Base-by-base conservation (phyloP, 768 basidiomycete species). In the Russula brevipes region DNA sequence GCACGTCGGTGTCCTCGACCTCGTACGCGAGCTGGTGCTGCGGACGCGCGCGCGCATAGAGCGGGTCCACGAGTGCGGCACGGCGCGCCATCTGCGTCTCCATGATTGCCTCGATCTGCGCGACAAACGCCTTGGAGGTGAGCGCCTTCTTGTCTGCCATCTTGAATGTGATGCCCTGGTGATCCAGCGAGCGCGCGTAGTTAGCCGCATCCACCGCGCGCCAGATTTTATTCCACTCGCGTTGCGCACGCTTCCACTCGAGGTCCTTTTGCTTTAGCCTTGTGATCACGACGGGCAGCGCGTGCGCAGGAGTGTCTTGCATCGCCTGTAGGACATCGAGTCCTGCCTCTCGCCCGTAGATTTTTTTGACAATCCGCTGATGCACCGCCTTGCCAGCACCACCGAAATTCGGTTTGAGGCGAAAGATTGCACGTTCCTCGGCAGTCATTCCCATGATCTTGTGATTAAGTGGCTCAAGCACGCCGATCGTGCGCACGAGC, bases 191-290 rank as follows among this genome's bases (percentile, higher is more conserved):
- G 79, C 94, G 94, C 75, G 86, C 83, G 71, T 91, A 98, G 76
- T 98, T 98, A 69, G 91, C 82, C 33, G 91, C 91, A 69, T 98
- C 93, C 35, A 96, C 92, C 76, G 97, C 96, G 55, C 95, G 79
- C 97, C 97, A 99, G 56, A 98, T 90, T 73, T 96, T 91, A 77
- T 98, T 98, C 97, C 97, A 99, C 76, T 97, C 97, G 57, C 94
- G 76, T 73, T 97, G 94, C 17, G 94, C 96, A 24, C 94, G 82
- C 76, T 94, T 97, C 97, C 97, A 99, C 72, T 98, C 96, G 64
- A 94, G 94, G 72, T 98, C 96, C 76, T 98, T 98, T 74, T 89
- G 88, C 77, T 97, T 97, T 63, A 99, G 77, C 6, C 97, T 84
- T 52, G 82, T 77, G 8, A 99, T 81, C 1, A 99, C 92, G 57